Percentiles rank a stretch among this genome's conserved stretches.
These are phyloP conservation scores for Fraxinus quadrangulata DNA, from an alignment of 257 asterid species.

Conservation along the genomic window DNA sequence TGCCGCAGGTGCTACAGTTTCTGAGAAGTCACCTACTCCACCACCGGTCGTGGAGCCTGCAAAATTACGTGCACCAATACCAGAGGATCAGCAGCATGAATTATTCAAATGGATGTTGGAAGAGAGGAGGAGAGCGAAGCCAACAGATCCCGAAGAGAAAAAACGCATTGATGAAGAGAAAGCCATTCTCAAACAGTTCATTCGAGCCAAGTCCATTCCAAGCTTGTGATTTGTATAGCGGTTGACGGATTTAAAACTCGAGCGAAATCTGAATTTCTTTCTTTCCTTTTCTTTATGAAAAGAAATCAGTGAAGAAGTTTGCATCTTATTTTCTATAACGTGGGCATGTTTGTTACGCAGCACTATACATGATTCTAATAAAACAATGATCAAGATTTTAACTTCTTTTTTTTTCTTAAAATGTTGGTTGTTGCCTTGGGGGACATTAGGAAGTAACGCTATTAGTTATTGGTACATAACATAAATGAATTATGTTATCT, in stretches of 20 bases:
- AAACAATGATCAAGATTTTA: no score
- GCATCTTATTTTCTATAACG: background rate
- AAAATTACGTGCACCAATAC: constrained; percentile 54
- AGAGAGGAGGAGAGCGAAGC: constrained; percentile 78
- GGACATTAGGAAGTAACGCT: no score
- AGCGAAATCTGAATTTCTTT: background rate
- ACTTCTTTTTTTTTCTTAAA: no score
- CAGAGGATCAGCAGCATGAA: constrained; percentile 69
- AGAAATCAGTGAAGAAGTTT: background rate
- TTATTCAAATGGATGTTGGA: constrained; percentile 80
- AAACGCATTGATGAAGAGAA: constrained; percentile 82
- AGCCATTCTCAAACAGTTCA: constrained; percentile 74
- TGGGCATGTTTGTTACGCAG: background rate
- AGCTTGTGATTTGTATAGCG: constrained; percentile 33
- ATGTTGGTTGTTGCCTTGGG: no score
- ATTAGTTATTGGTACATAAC: no score
- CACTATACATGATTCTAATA: background rate
- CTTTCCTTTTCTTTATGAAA: background rate
- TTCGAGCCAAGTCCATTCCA: constrained; percentile 65
- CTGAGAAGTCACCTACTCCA: constrained; percentile 33
- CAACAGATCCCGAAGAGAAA: constrained; percentile 69
- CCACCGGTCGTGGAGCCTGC: constrained; percentile 36
- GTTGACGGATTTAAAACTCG: background rate
- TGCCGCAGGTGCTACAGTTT: constrained; percentile 26
- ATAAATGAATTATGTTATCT: no score